Evolutionary conservation across 768 basidiomycete species (phyloP).

Genomic region (Russula earlei): DNA sequence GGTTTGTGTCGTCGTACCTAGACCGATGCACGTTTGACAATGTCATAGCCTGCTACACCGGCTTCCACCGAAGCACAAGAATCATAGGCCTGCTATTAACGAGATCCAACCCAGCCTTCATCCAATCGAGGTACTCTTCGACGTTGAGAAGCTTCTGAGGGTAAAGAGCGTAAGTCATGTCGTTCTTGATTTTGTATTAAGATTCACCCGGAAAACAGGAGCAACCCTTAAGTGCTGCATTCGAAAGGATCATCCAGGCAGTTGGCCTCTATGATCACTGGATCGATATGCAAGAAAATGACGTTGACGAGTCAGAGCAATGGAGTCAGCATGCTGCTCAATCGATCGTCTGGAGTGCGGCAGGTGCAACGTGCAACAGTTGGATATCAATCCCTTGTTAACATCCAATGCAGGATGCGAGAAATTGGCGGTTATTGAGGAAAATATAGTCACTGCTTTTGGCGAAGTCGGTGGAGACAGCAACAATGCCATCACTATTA

Average conservation of each 20-base stretch:
- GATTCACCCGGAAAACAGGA: neutral
- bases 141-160: constrained; percentile 66
- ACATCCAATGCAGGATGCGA: constrained; percentile 46
- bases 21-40: neutral
- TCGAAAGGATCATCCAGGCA: constrained; percentile 58
- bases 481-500: constrained; percentile 49
- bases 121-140: constrained; percentile 67
- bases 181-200: neutral
- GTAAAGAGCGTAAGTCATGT: constrained; percentile 43
- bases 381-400: constrained; percentile 2
- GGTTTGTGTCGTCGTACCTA: constrained; percentile 31
- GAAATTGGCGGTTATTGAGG: constrained; percentile 54
- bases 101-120: constrained; percentile 70
- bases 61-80: constrained; percentile 43
- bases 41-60: constrained; percentile 57
- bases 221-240: constrained; percentile 35
- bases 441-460: constrained; percentile 61
- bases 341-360: constrained; percentile 58
- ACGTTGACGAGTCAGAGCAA: constrained; percentile 47
- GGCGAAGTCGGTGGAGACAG: constrained; percentile 48
- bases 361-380: constrained; percentile 37
- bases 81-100: constrained; percentile 46
- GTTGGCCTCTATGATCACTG: constrained; percentile 63
- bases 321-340: constrained; percentile 70
- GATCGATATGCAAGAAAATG: constrained; percentile 46